Evolutionary conservation across 1,284 basidiomycete genomes (phyloP).

Genomic region (Melampsora larici-populina): DNA sequence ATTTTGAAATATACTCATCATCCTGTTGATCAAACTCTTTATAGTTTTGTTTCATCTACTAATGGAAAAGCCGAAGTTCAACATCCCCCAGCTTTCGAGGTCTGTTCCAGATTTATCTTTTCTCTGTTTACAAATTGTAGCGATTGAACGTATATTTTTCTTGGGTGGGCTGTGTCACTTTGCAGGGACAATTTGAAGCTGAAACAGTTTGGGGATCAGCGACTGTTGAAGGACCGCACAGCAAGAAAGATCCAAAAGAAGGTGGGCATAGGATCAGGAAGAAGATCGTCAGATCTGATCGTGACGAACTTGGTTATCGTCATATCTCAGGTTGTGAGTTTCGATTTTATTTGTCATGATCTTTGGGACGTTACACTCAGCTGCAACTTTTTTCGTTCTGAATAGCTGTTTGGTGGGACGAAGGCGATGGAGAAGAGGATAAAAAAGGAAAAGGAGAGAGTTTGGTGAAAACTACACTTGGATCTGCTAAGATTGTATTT

Average conservation of each 20-base stretch:
- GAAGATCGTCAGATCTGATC: slow-evolving; percentile 17
- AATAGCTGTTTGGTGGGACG: slow-evolving; percentile 35
- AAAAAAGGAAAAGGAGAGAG: slow-evolving; percentile 8
- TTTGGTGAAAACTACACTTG: slow-evolving; percentile 32
- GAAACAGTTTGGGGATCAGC: slow-evolving; percentile 39
- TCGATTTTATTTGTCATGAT: not conserved
- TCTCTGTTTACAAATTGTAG: not conserved
- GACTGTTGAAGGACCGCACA: slow-evolving; percentile 19
- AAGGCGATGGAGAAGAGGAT: not conserved
- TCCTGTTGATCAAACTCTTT: slow-evolving; percentile 10
- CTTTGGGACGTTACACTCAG: not conserved
- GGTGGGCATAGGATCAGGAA: not conserved
- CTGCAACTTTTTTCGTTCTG: not conserved
- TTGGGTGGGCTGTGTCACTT: not conserved
- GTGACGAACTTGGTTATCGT: slow-evolving; percentile 34
- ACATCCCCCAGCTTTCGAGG: slow-evolving; percentile 29
- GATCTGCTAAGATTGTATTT: slow-evolving; percentile 20
- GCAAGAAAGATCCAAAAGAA: slow-evolving; percentile 9
- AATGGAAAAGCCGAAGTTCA: slow-evolving; percentile 33
- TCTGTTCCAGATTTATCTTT: not conserved
- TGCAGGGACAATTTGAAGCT: slow-evolving; percentile 32
- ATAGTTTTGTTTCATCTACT: slow-evolving; percentile 28
- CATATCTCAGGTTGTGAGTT: slow-evolving; percentile 36
- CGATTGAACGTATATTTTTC: not conserved
- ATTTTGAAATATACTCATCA: slow-evolving; percentile 17